Base-by-base conservation (phyloP, 257 asterid species). In the Gentiana macrophylla region DNA sequence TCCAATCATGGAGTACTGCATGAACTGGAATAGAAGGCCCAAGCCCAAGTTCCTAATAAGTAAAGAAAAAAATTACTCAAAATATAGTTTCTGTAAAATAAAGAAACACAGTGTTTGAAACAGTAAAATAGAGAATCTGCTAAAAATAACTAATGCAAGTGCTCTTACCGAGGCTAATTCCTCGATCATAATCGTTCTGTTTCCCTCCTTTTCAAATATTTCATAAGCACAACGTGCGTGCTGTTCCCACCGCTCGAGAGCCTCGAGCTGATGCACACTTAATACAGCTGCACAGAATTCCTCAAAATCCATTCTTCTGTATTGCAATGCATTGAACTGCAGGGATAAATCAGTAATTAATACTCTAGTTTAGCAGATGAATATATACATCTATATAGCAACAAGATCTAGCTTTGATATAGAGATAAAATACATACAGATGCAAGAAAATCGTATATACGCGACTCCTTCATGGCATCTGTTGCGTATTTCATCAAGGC, bases 241-340 rank as follows among this genome's bases (percentile, higher is more conserved):
- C 69, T 82, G 94, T 60, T 88, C 94, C 96, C 96, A 88, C 52
- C 83, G 66, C 11, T 84, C 94, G 6, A 76, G 82, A 60, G 90
- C 93, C 74, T 88, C 96, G 37, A 88, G 72, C 74, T 88, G 94
- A 70, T 84, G 74, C 2, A 84, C 88, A 36, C 96, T 88, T 70
- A 66, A 63, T 53, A 84, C 74, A 49, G 93, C 96, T 5, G 93
- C 86, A 63, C 93, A 84, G 75, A 90, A 86, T 67, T 90, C 97
- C 72, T 86, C 97, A 35, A 86, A 90, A 73, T 90, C 89, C 97
- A 90, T 90, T 68, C 94, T 84, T 79, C 97, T 73, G 64, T 90
- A 90, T 57, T 90, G 94, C 55, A 90, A 96, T 32, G 89, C 94
- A 70, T 77, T 86, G 52, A 90, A 86, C 97, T 90, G 78, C 57